These are phyloP conservation scores for Pythium scleroteichum DNA, from an alignment of 352 stramenopile genomes.

Conservation along the genomic window DNA sequence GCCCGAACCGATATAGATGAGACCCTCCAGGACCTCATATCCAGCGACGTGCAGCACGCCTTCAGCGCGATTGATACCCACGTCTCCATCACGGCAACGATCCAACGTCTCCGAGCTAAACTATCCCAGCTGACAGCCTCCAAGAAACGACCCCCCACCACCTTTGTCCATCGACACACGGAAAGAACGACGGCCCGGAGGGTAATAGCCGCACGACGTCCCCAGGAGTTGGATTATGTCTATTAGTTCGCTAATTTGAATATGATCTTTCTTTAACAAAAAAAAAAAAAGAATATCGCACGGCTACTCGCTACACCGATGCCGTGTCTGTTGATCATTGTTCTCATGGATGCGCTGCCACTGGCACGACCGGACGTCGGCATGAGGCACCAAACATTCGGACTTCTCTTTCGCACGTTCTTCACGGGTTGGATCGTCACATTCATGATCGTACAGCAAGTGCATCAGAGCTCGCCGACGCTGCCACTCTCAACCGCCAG, in stretches of 20 bases:
- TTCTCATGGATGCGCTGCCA: constrained; percentile 1
- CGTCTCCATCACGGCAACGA: too few relatives aligned
- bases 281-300: constrained; percentile 1
- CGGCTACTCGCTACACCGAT: background rate
- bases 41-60: too few relatives aligned
- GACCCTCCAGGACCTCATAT: too few relatives aligned
- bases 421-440: background rate
- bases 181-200: background rate
- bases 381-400: background rate
- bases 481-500: constrained; percentile 1
- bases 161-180: too few relatives aligned
- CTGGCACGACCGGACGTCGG: background rate
- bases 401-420: background rate
- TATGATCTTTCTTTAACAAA: background rate
- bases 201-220: background rate
- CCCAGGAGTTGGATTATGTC: constrained; percentile 7
- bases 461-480: constrained; percentile 6
- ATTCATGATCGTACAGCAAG: background rate
- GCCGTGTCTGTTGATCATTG: background rate
- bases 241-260: background rate
- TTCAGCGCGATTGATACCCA: too few relatives aligned
- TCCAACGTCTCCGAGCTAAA: too few relatives aligned
- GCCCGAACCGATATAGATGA: too few relatives aligned
- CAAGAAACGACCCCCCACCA: too few relatives aligned
- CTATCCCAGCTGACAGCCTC: too few relatives aligned